A percentile compares a stretch with the other conserved stretches of the same genome.
These are phyloP conservation scores for Debaryomyces singareniensis DNA, from an alignment of 1,139 yeast genomes.

Conservation along the genomic window DNA sequence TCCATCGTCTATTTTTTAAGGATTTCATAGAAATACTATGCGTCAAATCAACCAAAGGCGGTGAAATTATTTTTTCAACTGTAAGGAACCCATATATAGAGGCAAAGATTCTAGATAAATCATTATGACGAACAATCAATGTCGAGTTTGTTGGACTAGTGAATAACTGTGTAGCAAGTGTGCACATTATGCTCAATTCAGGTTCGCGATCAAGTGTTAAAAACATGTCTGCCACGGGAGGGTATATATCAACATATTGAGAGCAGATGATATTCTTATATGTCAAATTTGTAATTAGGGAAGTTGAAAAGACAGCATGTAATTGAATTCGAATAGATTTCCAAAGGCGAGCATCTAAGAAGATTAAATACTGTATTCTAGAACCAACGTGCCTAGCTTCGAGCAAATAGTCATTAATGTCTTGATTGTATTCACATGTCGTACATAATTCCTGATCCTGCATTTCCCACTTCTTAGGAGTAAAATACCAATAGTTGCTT, in stretches of 20 bases:
- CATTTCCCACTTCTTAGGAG: constrained; percentile 36
- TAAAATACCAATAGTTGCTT: constrained; percentile 30
- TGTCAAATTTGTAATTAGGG: constrained; percentile 59
- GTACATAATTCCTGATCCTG: constrained; percentile 34
- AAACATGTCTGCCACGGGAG: constrained; percentile 69
- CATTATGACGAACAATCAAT: constrained; percentile 62
- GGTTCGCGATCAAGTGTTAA: constrained; percentile 74
- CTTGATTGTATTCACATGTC: constrained; percentile 40
- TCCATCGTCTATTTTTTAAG: constrained; percentile 74
- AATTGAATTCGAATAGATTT: constrained; percentile 54
- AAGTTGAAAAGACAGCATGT: constrained; percentile 64
- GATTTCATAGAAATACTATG: constrained; percentile 40
- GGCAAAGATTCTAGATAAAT: constrained; percentile 60
- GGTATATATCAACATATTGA: constrained; percentile 80
- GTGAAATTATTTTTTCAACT: constrained; percentile 45
- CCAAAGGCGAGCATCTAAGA: constrained; percentile 70
- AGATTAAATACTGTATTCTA: constrained; percentile 68
- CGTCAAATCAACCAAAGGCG: constrained; percentile 35
- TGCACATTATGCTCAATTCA: constrained; percentile 68
- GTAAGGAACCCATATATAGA: constrained; percentile 63
- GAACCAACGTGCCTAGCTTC: constrained; percentile 47
- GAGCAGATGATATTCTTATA: constrained; percentile 60
- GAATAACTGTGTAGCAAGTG: constrained; percentile 78
- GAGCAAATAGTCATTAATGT: constrained; percentile 20
- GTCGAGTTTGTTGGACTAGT: constrained; percentile 80